Percentiles rank a stretch among this genome's conserved stretches.
Evolutionary conservation across 805 yeast species (phyloP).

Genomic region (Metschnikowia matae): DNA sequence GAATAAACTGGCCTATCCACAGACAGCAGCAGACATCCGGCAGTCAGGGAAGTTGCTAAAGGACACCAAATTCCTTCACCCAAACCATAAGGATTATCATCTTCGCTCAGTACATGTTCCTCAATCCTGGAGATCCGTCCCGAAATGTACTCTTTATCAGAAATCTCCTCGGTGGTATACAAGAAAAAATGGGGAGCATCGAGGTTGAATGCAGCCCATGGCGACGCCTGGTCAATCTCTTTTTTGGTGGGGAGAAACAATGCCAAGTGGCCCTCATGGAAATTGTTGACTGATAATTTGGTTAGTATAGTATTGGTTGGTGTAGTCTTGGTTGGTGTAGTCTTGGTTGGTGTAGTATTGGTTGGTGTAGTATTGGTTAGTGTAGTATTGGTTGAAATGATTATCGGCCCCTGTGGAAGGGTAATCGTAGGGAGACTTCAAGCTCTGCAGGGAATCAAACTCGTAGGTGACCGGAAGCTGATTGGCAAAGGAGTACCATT

Average conservation of each 20-base stretch:
- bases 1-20: slow-evolving; percentile 25
- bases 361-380: too few species aligned
- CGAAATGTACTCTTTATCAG: slow-evolving; percentile 73
- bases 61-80: slow-evolving; percentile 48
- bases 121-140: slow-evolving; percentile 62
- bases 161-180: slow-evolving; percentile 28
- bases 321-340: too few species aligned
- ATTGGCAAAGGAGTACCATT: slow-evolving; percentile 35
- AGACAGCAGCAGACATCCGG: slow-evolving; percentile 38
- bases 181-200: slow-evolving; percentile 84
- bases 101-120: slow-evolving; percentile 41
- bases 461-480: slow-evolving; percentile 52
- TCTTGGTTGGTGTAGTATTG: too few species aligned
- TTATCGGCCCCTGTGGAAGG: slow-evolving; percentile 45
- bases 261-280: slow-evolving; percentile 72
- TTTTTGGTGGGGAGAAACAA: slow-evolving; percentile 77
- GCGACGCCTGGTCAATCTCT: slow-evolving; percentile 32
- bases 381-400: too few species aligned
- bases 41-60: slow-evolving; percentile 27
- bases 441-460: slow-evolving; percentile 25
- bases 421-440: slow-evolving; percentile 27
- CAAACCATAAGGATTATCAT: slow-evolving; percentile 62
- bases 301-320: slow-evolving; percentile 37
- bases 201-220: slow-evolving; percentile 94
- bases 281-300: slow-evolving; percentile 61